Evolutionary conservation across 202 grass and related monocot species (phyloP).

Genomic region (Panicum virgatum): DNA sequence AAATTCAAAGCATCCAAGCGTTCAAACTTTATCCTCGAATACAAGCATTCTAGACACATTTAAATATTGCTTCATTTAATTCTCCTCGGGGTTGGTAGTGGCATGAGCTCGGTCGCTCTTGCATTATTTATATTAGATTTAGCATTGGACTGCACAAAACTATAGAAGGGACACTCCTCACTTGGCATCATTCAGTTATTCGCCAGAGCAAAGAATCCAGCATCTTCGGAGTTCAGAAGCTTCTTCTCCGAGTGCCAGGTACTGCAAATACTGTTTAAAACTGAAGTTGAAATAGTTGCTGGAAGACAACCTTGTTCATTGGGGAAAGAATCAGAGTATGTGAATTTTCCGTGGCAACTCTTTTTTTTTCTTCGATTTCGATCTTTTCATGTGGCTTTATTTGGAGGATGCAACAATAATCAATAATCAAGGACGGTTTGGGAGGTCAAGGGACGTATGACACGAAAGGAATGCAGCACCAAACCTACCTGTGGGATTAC

Average conservation of each 20-base stretch:
- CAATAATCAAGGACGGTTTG: background rate
- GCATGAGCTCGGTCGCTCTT: background rate
- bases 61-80: no score
- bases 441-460: background rate
- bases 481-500: slow-evolving; percentile 33
- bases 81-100: background rate
- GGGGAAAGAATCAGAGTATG: background rate
- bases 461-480: slow-evolving; percentile 48
- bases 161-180: background rate
- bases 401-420: background rate
- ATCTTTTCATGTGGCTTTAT: background rate
- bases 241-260: background rate
- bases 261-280: background rate
- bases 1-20: no score
- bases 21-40: no score
- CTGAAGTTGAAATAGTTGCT: background rate
- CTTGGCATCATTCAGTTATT: background rate
- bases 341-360: background rate
- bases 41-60: no score
- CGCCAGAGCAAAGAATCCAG: background rate
- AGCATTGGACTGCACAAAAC: background rate
- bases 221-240: background rate
- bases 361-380: background rate
- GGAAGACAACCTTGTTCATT: background rate
- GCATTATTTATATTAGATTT: slow-evolving; percentile 6